Base-by-base conservation (phyloP, 108 stramenopile species). In the Skeletonema costatum region DNA sequence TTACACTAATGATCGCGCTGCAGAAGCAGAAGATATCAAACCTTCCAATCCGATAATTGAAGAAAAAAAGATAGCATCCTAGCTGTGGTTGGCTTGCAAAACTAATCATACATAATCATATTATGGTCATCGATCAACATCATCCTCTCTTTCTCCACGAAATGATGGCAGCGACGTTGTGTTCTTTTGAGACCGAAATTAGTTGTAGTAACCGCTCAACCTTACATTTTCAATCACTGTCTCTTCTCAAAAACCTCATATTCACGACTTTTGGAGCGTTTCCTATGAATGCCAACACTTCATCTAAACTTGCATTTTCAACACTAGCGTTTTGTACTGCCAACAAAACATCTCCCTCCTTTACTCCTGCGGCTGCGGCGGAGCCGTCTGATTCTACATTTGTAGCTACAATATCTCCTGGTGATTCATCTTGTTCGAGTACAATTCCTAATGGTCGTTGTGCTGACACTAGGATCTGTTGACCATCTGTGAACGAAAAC, bases 371-470 rank as follows among this genome's bases (percentile, higher is more conserved):
- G 19, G 51, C 39, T 21, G 48, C 86, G 10, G 77, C 88, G 5
- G 84, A 68, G 21, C 85, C 83, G 29, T 13, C 13, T 1, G 74
- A 68, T 31, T 86, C 82, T 6, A 85, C 65, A 16, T 83, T 82
- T 25, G 75, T 51, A 17, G 85, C 88, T 6, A 65, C 29, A 38
- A 85, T 80, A 5, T 66, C 56, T 38, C 62, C 69, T 64, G 29
- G 19, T 17, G 59, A 65, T n/a, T 30, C 14, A 10, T 84, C 83
- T 81, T 89, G 84, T 68, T 89, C 86, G 25, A 89, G 61, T 29
- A 89, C 61, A 10, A 87, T 76, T 46, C 88, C 88, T 25, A 89
- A 46, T 16, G 88, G 88, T 61, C 85, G 87, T 75, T 89, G 88
- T 11, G 78, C 78, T 9, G 84, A 85, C 13, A 89, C 82, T 62